phyloP scores from a whole-genome alignment of 2,329 filamentous ascomycete species.

The Zymoseptoria brevis region DNA sequence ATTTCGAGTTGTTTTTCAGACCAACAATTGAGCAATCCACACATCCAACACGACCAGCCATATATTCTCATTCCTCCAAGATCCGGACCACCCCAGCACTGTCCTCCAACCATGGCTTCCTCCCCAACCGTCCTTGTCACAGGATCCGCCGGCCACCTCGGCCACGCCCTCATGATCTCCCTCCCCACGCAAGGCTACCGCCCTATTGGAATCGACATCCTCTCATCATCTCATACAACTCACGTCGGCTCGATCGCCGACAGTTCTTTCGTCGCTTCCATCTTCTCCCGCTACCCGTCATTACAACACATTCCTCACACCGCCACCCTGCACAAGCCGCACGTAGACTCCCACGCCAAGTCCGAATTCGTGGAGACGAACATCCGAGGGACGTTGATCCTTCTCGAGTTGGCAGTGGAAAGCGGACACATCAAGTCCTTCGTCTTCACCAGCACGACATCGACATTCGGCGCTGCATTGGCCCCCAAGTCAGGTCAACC shows the following conservation, averaged over 20 bases:
- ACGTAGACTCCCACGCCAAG: slow-evolving; percentile 13
- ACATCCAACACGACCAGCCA: neutral
- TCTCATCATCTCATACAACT: slow-evolving; percentile 5
- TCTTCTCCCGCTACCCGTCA: slow-evolving; percentile 2
- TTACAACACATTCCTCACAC: slow-evolving; percentile 15
- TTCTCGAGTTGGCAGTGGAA: slow-evolving; percentile 12
- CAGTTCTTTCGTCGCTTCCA: slow-evolving; percentile 3
- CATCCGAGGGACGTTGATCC: slow-evolving; percentile 12
- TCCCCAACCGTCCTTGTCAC: slow-evolving; percentile 12
- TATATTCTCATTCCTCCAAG: too few relatives aligned
- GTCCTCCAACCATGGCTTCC: neutral
- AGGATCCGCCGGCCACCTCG: slow-evolving; percentile 15
- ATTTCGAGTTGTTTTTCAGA: neutral
- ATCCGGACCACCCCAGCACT: too few relatives aligned
- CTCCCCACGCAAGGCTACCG: slow-evolving; percentile 7
- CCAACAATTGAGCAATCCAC: neutral
- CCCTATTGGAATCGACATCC: slow-evolving; percentile 14
- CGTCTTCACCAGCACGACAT: slow-evolving; percentile 15
- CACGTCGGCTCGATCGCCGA: slow-evolving; percentile 10
- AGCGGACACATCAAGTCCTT: slow-evolving; percentile 11
- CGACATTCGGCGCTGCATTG: slow-evolving; percentile 15
- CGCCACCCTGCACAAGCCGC: slow-evolving; percentile 17
- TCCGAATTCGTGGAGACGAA: slow-evolving; percentile 17
- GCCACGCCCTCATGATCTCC: slow-evolving; percentile 13
- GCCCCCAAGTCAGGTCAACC: slow-evolving; percentile 13